These are phyloP conservation scores for Sonneratia caseolaris DNA, from an alignment of 345 rosid species.

Conservation along the genomic window DNA sequence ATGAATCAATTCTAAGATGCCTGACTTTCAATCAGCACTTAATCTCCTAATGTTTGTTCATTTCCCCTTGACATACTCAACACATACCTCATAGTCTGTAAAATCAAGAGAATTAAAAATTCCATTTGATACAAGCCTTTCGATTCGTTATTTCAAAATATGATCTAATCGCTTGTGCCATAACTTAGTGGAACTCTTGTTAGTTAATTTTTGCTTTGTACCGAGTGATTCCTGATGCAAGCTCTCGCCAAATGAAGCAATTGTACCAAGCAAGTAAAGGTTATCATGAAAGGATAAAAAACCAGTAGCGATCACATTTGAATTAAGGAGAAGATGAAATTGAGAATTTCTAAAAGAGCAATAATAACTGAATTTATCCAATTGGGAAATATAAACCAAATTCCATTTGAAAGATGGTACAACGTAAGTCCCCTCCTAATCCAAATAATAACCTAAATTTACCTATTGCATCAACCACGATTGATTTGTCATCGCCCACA, in stretches of 20 bases:
- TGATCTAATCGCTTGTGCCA: too few relatives aligned
- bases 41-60: too few relatives aligned
- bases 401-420: slow-evolving; percentile 8
- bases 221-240: too few relatives aligned
- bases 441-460: not conserved
- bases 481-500: not conserved
- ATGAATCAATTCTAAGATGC: too few relatives aligned
- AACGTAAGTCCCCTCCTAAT: not conserved
- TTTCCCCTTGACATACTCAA: too few relatives aligned
- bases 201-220: too few relatives aligned
- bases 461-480: not conserved
- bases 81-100: too few relatives aligned
- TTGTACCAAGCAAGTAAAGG: slow-evolving; percentile 8
- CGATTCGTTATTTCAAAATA: too few relatives aligned
- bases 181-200: too few relatives aligned
- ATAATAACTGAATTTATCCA: slow-evolving; percentile 11
- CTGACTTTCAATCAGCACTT: too few relatives aligned
- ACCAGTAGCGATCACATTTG: not conserved
- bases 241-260: slow-evolving; percentile 4
- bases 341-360: slow-evolving; percentile 12
- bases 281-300: slow-evolving; percentile 1
- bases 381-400: slow-evolving; percentile 7
- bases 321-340: not conserved
- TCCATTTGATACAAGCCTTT: too few relatives aligned
- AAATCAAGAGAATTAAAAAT: too few relatives aligned